Base-by-base conservation (phyloP, 2,329 filamentous ascomycete species). In the Trichoderma brevicompactum region DNA sequence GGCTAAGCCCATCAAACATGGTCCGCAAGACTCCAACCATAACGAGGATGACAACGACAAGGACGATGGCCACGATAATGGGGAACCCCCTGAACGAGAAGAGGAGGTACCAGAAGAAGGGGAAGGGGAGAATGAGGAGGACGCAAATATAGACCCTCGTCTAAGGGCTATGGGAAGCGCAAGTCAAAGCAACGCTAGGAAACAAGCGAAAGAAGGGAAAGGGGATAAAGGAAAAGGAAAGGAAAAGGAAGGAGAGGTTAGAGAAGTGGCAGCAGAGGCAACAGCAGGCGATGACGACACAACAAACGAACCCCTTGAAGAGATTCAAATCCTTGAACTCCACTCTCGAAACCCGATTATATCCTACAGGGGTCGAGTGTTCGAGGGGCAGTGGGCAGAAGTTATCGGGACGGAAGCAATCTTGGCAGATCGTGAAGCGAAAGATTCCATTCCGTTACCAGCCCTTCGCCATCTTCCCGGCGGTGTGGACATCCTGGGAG, bases 391-490 rank as follows among this genome's bases (percentile, higher is more conserved):
- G 52, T 98, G 94, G 94, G 85, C 87, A 10, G 87, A 91, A 67
- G 90, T 92, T 66, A 86, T 96, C 49, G 94, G 94, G 41, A 96
- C 93, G 0, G 92, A 96, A 70, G 80, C 94, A 69, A 85, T 96
- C 48, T 89, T 97, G 71, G 83, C 83, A 1, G 78, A 77, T 15
- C 84, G 82, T 59, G 71, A 77, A 19, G 49, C 80, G 87, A 64
- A 89, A 86, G 43, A 84, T 28, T 13, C 32, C 6, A 71, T 74
- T 10, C 74, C 74, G 8, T 74, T 84, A 2, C 83, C 84, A 3
- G 75, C 76, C 8, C 74, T 85, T 44, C 83, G 82, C n/a, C 78
- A 81, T 28, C 81, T 86, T 32, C 80, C 79, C 38, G 81, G 84
- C 23, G 83, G 85, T 28, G 87, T 92, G 43, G 90, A 94, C 73